These are phyloP conservation scores for Aureobasidium sp. DNA, from an alignment of 2,329 filamentous ascomycete species.

Conservation along the genomic window DNA sequence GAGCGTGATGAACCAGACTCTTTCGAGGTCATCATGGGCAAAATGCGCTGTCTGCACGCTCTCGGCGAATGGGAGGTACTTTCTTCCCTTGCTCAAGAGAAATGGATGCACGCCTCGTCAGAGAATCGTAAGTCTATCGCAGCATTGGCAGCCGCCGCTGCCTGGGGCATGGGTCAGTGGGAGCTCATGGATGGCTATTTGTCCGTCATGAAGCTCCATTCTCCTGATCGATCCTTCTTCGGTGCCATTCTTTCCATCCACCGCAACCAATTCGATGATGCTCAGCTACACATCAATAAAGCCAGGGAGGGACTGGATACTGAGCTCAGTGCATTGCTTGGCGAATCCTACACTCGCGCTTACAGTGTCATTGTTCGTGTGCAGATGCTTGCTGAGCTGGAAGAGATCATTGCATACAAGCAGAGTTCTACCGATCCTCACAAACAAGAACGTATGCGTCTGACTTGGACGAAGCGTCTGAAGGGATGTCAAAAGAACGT, in stretches of 20 bases:
- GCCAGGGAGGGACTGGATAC: conserved; percentile 91
- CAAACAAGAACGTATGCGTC: conserved; percentile 83
- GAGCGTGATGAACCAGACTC: conserved; percentile 64
- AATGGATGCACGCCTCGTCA: conserved; percentile 81
- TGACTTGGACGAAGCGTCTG: conserved; percentile 91
- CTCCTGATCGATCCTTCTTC: conserved; percentile 94
- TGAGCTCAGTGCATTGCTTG: conserved; percentile 90
- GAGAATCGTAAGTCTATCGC: conserved; percentile 89
- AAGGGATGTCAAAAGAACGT: conserved; percentile 95
- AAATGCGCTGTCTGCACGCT: conserved; percentile 97
- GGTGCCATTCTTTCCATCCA: conserved; percentile 92
- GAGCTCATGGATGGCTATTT: conserved; percentile 98
- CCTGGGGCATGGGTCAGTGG: conserved; percentile 95
- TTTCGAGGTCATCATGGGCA: conserved; percentile 97
- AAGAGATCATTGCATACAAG: conserved; percentile 98
- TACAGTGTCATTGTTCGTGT: conserved; percentile 98
- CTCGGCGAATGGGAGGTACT: conserved; percentile 95
- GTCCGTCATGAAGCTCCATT: conserved; percentile 86
- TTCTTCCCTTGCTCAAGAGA: conserved; percentile 80
- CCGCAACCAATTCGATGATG: conserved; percentile 90
- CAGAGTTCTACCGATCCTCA: conserved; percentile 71
- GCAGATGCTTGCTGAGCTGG: conserved; percentile 96
- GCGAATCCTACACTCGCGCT: conserved; percentile 94
- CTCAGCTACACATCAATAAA: conserved; percentile 80
- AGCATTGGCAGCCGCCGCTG: conserved; percentile 85